A percentile compares a stretch with the other conserved stretches of the same genome.
Evolutionary conservation across 2,329 filamentous ascomycete species (phyloP).

Genomic region (Penicillium sclerotigenum): DNA sequence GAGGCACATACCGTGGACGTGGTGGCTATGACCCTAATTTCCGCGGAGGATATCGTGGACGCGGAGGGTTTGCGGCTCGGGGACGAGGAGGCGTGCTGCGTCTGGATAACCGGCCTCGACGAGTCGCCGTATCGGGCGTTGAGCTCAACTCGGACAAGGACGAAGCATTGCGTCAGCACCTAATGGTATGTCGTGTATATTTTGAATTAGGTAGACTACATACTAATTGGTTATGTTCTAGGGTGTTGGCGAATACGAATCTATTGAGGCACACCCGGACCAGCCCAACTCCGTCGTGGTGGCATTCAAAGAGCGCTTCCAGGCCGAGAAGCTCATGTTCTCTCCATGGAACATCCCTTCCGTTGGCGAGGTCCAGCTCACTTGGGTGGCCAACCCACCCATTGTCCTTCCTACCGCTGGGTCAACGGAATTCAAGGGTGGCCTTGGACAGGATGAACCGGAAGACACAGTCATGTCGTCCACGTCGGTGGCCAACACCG

Average conservation of each 20-base stretch:
- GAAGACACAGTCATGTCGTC: conserved; percentile 34
- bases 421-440: conserved; percentile 24
- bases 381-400: conserved; percentile 50
- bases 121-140: conserved; percentile 51
- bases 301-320: conserved; percentile 48
- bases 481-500: conserved; percentile 9
- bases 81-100: conserved; percentile 52
- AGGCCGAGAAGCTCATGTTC: conserved; percentile 56
- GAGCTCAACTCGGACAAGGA: conserved; percentile 50
- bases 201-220: background rate
- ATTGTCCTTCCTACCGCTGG: conserved; percentile 18
- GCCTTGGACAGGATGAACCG: conserved; percentile 26
- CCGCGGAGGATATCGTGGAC: conserved; percentile 43
- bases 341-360: conserved; percentile 48
- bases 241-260: conserved; percentile 48
- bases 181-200: conserved; percentile 44
- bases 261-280: conserved; percentile 42
- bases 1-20: conserved; percentile 45
- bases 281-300: conserved; percentile 42
- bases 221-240: conserved; percentile 21
- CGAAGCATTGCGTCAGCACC: conserved; percentile 55
- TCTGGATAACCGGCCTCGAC: conserved; percentile 58
- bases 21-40: conserved; percentile 40
- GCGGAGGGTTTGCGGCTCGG: conserved; percentile 36
- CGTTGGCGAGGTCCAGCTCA: conserved; percentile 53